Evolutionary conservation across 2,329 filamentous ascomycete genomes (phyloP).

Genomic region (Calonectria hawksworthii): DNA sequence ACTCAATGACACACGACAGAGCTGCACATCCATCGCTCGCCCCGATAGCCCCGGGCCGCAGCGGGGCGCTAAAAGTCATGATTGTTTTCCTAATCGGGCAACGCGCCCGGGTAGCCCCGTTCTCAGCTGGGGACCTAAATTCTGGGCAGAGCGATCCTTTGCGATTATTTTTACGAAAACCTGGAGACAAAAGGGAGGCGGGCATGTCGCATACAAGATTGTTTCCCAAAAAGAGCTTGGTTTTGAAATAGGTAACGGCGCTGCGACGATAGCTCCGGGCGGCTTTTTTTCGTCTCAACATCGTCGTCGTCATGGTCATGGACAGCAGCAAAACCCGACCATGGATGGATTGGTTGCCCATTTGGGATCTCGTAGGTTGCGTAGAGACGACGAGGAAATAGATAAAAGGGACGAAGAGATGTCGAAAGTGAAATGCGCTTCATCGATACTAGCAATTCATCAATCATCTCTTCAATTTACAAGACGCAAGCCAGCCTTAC

Average conservation of each 20-base stretch:
- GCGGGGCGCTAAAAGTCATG: constrained; percentile 25
- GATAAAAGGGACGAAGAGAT: constrained; percentile 16
- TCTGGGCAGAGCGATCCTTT: neutral
- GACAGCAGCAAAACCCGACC: neutral
- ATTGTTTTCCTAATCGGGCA: constrained; percentile 46
- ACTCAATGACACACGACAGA: neutral
- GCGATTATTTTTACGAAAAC: constrained; percentile 7
- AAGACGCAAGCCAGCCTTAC: neutral
- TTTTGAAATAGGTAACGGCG: neutral
- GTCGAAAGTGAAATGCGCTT: neutral
- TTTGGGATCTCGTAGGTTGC: constrained; percentile 1
- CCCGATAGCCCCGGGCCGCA: constrained; percentile 19
- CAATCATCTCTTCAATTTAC: neutral
- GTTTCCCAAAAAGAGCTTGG: constrained; percentile 24
- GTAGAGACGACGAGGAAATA: neutral
- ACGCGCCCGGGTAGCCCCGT: neutral
- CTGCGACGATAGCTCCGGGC: neutral
- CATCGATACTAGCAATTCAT: neutral
- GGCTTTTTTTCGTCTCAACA: neutral
- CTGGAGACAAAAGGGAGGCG: neutral
- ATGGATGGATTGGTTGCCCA: constrained; percentile 35
- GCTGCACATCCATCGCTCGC: neutral
- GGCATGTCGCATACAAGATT: neutral
- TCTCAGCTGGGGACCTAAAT: constrained; percentile 25
- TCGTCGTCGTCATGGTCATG: neutral